Base-by-base conservation (phyloP, 163 green algal species). In the Chlamydomonas reinhardtii region DNA sequence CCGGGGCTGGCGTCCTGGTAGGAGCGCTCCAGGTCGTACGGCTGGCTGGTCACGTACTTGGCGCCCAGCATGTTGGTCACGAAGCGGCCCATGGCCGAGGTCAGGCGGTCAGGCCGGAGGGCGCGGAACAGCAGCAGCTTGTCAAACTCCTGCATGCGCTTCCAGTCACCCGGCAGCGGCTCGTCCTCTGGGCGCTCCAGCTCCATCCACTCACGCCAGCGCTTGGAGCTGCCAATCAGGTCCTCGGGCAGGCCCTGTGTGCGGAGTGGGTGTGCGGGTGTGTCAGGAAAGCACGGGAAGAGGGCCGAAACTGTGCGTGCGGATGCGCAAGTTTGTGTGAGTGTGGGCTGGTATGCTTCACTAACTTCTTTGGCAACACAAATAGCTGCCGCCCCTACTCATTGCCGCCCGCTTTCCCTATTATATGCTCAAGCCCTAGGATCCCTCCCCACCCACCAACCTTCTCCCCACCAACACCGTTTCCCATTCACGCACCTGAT, bases 191-290 rank as follows among this genome's bases (percentile, higher is more conserved):
- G 96, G 24, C 94, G 85, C 86, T 97, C 93, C 43, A 96, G 89
- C 90, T 98, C 95, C 84, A 97, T 94, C 96, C 96, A 99, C 90
- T 99, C 97, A 17, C 92, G 86, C 97, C 97, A 99, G 39, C 96
- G 90, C 92, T 98, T 99, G 69, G 89, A 89, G 85, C 87, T 93
- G 59, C 93, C 93, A 29, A 96, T 90, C 34, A 99, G 74, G 89
- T 99, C 97, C 65, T 98, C 95, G 2, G 95, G 92, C 82, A 99
- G 88, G n/a, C 59, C 89, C 35, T 84, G 61, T 66, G 61, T 66
- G 12, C 14, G 12, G 24, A 19, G 48, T 56, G 48, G 48, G 48
- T 56, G 11, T 17, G 48, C 48, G 48, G 48, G 17, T 48, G n/a
- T n/a, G n/a, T n/a, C n/a, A n/a, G n/a, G n/a, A n/a, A n/a, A n/a